Base-by-base conservation (phyloP, 1,284 basidiomycete species). In the Ustilago curta region DNA sequence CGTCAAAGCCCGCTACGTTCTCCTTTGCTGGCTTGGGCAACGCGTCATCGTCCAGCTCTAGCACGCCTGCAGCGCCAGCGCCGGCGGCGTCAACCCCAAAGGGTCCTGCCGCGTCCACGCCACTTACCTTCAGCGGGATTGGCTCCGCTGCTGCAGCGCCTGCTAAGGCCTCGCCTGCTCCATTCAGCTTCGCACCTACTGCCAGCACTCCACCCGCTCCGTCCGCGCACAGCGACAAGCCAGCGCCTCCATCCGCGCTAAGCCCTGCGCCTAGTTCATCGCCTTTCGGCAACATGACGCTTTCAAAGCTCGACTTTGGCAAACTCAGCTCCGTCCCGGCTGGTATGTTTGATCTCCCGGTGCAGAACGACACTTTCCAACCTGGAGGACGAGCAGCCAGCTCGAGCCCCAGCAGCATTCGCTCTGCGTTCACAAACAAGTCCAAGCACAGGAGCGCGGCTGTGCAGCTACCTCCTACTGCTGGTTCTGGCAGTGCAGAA, bases 261-360 rank as follows among this genome's bases (percentile, higher is more conserved):
- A 48, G n/a, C 49, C 31, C 59, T 21, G 40, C 65, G 27, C 39
- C 59, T 0, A 44, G 31, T 50, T 35, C 32, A 7, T 59, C 59
- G 39, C 55, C 59, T 11, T 71, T 71, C 37, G 69, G 69, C 35
- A 43, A 52, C 7, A 59, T 50, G 3, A 58, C 50, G 6, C 57
- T 68, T 11, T 59, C 56, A 3, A 31, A 25, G 11, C 54, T 70
- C 48, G 43, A 65, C 52, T 70, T 74, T 48, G 62, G 66, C 51
- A 65, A 65, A 55, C 51, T 68, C 35, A 59, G 52, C 48, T 60
- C 50, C 2, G 57, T 65, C n/a, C 54, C 67, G 6, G 59, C 63
- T 3, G 67, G 59, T 11, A 61, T 75, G 48, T 75, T 75, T 42
- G 72, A 75, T 51, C 60, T 75, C 12, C 72, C 72, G 2, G 19